phyloP scores from a whole-genome alignment of 441 rosid species.

The Populus hybrid region DNA sequence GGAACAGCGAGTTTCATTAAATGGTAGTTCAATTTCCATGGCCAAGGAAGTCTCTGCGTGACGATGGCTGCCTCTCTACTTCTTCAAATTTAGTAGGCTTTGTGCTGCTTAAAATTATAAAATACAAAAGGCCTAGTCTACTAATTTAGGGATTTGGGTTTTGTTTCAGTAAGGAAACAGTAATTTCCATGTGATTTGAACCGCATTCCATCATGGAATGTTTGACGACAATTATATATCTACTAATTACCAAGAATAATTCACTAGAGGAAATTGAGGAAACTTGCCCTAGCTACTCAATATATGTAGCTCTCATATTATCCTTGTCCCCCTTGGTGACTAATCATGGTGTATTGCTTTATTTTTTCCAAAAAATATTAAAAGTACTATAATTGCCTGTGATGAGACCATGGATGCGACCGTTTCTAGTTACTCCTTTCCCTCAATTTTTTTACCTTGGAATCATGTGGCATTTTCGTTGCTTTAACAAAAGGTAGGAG shows the following conservation, averaged over 20 bases:
- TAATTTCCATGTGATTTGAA: too few relatives aligned
- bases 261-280: background rate
- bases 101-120: too few relatives aligned
- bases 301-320: background rate
- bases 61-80: too few relatives aligned
- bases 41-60: background rate
- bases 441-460: background rate
- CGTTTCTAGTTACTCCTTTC: background rate
- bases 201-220: too few relatives aligned
- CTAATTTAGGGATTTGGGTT: too few relatives aligned
- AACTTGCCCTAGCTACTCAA: background rate
- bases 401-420: background rate
- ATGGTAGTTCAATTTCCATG: background rate
- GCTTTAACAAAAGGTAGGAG: background rate
- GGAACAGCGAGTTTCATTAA: background rate
- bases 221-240: too few relatives aligned
- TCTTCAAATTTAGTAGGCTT: too few relatives aligned
- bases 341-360: background rate
- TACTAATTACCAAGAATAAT: too few relatives aligned
- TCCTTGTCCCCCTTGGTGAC: background rate
- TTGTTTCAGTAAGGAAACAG: too few relatives aligned
- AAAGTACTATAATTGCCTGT: background rate
- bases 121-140: too few relatives aligned
- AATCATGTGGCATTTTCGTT: background rate
- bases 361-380: background rate